Evolutionary conservation across 116 monocot species (phyloP), one percentile per base, ranked within the genome.

Genomic region (Posidonia oceanica): DNA sequence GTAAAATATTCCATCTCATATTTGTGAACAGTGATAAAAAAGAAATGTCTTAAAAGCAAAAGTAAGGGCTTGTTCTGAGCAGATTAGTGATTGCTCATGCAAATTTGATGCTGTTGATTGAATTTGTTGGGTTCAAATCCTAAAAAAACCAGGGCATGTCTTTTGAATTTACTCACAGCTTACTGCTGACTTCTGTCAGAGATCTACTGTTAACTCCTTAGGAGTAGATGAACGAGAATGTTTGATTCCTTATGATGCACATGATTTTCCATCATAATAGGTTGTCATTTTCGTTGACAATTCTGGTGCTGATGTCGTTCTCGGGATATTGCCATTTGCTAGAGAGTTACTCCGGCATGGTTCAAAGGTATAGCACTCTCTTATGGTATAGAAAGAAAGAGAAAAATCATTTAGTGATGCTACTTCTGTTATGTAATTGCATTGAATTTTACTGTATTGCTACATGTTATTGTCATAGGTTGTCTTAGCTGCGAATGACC

Each of bases 231-330:
- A 10, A 18, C 29, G 21, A 60, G 22, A 60, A 60, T 22, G 21
- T 23, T 21, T 60, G 60, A 60, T 60, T 60, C 0, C 60, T 60
- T 60, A 60, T 60, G 60, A 23, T 60, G 20, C 55, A 23, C 60
- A 60, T 60, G 39, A 40, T 64, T 64, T 18, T 53, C 15, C 21
- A 68, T 68, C 14, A 68, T 22, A 23, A 68, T 68, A 96, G 91
- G 88, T 86, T 72, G 78, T 96, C 48, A 96, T 96, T 68, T 96
- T 91, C 80, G 87, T 91, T 71, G 96, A 96, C 78, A 96, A 96
- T 74, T 96, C 96, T 64, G 96, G 96, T 76, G 96, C 88, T 68
- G 96, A 91, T 83, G 22, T 96, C 59, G 72, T 96, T 69, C 75
- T 96, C 70, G 91, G 96, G 29, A 89, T 96, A 77, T 68, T 96